Base-by-base conservation (phyloP, 306 rosid genomes). In the Trifolium subterraneum region DNA sequence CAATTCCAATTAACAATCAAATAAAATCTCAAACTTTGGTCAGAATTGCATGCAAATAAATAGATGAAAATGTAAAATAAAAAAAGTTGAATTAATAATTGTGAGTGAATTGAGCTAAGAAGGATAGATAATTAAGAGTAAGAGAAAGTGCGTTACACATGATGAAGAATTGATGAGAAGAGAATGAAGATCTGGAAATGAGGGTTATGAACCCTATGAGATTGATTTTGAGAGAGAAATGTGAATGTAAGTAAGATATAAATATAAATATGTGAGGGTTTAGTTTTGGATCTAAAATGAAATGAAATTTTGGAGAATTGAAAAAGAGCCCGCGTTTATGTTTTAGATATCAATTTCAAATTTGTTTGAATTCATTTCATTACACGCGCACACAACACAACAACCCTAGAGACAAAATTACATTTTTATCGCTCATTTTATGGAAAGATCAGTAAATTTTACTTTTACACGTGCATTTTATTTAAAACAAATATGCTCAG, bases 101-200 rank as follows among this genome's bases (percentile, higher is more conserved):
- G 13, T 52, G 0, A 60, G 7, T 29, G 38, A 56, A 56, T 56
- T 31, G 6, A 60, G 65, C 65, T 29, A 56, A 22, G 6, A 7
- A 16, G 14, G 19, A 19, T 4, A 8, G 19, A 19, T 4, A 8
- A 51, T 4, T 29, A 6, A 29, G 6, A 29, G 33, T 29, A 8
- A 18, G 9, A 47, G 55, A 48, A 54, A 54, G 29, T 19, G 60
- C 60, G n/a, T 54, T 54, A 54, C 63, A 25, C 63, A 56, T 56
- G 61, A 54, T 54, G 63, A 55, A 3, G 31, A 55, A 55, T 10
- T 55, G 62, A 54, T 18, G 5, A 8, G 25, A 16, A 50, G 13
- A 51, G 3, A 14, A 10, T 55, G 62, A 56, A 56, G 63, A 56
- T 56, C 63, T 56, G 35, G 12, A 56, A 56, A 10, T 22, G 6